Evolutionary conservation across 768 basidiomycete genomes (phyloP).

Genomic region (Leucosporidium yakuticum): DNA sequence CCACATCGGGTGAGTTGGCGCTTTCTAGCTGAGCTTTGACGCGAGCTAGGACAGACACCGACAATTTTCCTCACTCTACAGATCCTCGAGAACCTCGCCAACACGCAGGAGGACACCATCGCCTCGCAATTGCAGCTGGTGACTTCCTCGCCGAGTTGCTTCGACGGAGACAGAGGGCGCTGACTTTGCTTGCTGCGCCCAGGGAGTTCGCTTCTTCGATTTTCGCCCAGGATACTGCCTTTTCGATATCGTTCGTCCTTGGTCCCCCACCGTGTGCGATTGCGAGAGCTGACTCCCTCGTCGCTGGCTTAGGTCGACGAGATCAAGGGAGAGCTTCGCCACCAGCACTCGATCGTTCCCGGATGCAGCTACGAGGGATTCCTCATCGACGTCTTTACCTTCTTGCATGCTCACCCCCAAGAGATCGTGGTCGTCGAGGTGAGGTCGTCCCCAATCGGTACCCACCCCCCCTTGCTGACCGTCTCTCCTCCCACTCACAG

Average conservation of each 20-base stretch:
- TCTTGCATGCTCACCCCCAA: not conserved
- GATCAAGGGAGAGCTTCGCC: not conserved
- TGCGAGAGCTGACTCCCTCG: no score
- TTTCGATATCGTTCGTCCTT: not conserved
- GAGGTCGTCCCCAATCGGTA: not conserved
- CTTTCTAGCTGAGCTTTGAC: not conserved
- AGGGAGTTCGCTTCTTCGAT: conserved; percentile 22
- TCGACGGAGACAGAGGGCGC: not conserved
- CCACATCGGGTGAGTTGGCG: not conserved
- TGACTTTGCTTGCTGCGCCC: not conserved
- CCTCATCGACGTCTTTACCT: conserved; percentile 5
- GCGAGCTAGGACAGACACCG: no score
- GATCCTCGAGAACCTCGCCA: conserved; percentile 11
- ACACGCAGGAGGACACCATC: conserved; percentile 12
- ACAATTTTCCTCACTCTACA: no score
- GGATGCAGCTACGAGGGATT: not conserved
- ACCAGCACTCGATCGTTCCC: conserved; percentile 14
- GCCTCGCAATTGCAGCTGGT: conserved; percentile 1
- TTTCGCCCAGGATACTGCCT: conserved; percentile 7
- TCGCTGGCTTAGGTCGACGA: not conserved
- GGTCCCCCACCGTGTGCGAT: not conserved
- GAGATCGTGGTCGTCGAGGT: conserved; percentile 16
- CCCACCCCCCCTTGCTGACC: not conserved
- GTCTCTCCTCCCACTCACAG: not conserved
- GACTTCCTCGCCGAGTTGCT: not conserved